Conservation (phyloP, 2,329 filamentous ascomycete species). For the Fusarium globosum region DNA sequence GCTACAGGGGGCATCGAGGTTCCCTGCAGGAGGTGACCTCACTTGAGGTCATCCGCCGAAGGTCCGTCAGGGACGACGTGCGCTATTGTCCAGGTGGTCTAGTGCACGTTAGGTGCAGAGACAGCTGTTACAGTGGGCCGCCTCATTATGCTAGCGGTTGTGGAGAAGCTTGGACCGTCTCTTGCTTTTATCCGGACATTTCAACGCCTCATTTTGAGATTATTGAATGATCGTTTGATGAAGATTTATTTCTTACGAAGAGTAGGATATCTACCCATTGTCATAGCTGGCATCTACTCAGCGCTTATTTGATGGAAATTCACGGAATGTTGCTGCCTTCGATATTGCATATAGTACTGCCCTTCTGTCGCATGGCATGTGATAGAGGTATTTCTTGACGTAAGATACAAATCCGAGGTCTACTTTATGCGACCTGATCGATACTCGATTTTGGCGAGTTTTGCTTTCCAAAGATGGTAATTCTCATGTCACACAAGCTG, state of each 20-base stretch:
- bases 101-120: slow-evolving; percentile 8
- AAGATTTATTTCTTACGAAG: not conserved
- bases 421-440: not conserved
- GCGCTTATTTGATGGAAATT: not conserved
- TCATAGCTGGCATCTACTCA: no score
- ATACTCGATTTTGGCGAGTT: not conserved
- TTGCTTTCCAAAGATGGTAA: not conserved
- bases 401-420: not conserved
- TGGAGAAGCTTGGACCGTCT: slow-evolving; percentile 27
- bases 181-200: slow-evolving; percentile 18
- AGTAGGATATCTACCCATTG: not conserved
- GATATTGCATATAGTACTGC: not conserved
- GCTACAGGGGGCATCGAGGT: not conserved
- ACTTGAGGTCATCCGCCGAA: slow-evolving; percentile 33
- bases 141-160: slow-evolving; percentile 13
- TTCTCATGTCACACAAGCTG: not conserved
- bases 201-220: slow-evolving; percentile 24
- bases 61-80: slow-evolving; percentile 37
- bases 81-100: slow-evolving; percentile 33
- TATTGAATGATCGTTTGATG: slow-evolving; percentile 2
- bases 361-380: not conserved
- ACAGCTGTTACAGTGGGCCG: slow-evolving; percentile 30
- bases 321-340: not conserved
- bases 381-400: not conserved
- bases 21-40: slow-evolving; percentile 24